Conservation (phyloP, 208 protist genomes). For the Acanthamoeba triangularis region DNA sequence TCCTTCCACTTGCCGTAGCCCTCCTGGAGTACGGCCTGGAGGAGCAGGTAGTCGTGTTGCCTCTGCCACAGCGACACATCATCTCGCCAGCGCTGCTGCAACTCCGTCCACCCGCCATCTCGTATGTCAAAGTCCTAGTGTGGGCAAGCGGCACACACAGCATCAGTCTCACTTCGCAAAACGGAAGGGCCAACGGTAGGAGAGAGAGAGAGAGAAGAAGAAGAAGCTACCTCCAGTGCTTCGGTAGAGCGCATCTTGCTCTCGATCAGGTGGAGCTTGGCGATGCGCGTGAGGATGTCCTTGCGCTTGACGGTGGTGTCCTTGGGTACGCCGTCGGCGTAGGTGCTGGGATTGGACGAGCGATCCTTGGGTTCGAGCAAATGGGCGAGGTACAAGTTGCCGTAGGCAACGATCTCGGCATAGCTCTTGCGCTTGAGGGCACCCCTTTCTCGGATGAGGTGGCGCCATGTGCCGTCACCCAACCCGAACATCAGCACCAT, state of each 20-base stretch:
- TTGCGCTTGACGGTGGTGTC: conserved; percentile 30
- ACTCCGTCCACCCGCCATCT: conserved; percentile 71
- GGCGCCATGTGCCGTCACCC: conserved; percentile 70
- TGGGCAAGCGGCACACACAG: background rate
- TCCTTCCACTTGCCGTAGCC: conserved; percentile 73
- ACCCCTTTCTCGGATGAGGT: background rate
- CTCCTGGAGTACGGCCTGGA: conserved; percentile 37
- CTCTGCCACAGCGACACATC: background rate
- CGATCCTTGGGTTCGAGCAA: conserved; percentile 36
- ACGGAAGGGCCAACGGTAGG: no score
- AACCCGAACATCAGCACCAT: conserved; percentile 41
- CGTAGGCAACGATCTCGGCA: conserved; percentile 64
- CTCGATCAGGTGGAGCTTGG: conserved; percentile 64
- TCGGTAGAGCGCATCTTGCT: conserved; percentile 16
- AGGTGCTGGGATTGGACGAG: conserved; percentile 41
- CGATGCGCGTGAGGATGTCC: conserved; percentile 60
- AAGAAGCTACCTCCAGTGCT: background rate
- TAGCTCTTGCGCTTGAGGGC: conserved; percentile 42
- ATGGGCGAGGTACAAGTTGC: conserved; percentile 55
- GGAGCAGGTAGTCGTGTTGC: conserved; percentile 33
- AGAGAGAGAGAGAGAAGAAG: background rate
- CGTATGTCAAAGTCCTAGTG: conserved; percentile 24
- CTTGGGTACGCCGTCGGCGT: conserved; percentile 60
- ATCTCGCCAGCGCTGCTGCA: conserved; percentile 28
- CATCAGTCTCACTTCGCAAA: background rate